Base-by-base conservation (phyloP, 116 monocot genomes). In the Zostera marina region DNA sequence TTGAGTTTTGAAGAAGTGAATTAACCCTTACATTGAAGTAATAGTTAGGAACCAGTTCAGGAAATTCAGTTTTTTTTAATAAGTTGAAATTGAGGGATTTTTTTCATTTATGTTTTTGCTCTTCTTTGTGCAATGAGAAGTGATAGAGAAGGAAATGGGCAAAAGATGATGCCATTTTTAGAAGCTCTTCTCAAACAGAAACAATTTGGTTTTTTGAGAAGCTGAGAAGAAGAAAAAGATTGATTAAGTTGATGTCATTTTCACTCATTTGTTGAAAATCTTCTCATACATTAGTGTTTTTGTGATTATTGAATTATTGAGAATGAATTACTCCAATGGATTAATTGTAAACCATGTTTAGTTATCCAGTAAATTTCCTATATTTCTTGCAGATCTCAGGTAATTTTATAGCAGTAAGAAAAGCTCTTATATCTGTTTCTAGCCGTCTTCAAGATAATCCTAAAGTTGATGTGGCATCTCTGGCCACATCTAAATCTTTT, bases 341-440 rank as follows among this genome's bases (percentile, higher is more conserved):
- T n/a, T n/a, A n/a, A n/a, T 26, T 26, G 26, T 26, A 26, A 4
- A 26, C 26, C 4, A 4, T 26, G 26, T 26, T 1, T 26, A 26
- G 26, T 26, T 26, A 2, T 26, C 26, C 26, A 26, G 1, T 26
- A 4, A 26, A 4, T 26, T 26, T 1, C 26, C 8, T 59, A 42
- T 12, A 43, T 8, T 59, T 43, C 44, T 21, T 59, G 48, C 75
- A 91, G 91, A 82, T 91, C 60, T 68, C 67, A 66, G 85, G 85
- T 44, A 79, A 65, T 55, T 82, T 82, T 22, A 32, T 60, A 44
- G 69, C 79, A 61, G 85, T 82, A 57, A 91, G 53, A 67, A 85
- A 79, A 59, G 91, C 91, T 62, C 55, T 91, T 8, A 2, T 82
- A 49, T 68, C 77, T 51, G 79, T 91, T 68, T 77, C 85, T 11